Evolutionary conservation across 768 basidiomycete genomes (phyloP).

Genomic region (Panellus pusillus): DNA sequence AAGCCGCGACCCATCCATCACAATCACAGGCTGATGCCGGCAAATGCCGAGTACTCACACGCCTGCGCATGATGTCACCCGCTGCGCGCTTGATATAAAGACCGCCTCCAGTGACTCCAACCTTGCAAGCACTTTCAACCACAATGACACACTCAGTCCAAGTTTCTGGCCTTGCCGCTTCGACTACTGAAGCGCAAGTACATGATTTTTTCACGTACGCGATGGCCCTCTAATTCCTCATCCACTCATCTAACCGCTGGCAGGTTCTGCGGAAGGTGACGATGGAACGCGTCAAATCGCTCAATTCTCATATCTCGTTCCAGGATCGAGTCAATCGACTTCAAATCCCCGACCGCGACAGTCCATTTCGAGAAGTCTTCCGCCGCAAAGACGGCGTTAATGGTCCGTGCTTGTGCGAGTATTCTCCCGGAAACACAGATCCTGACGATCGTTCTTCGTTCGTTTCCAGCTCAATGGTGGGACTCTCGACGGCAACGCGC

Average conservation of each 20-base stretch:
- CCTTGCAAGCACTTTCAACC: no score
- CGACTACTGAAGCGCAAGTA: conserved; percentile 56
- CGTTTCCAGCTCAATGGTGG: conserved; percentile 65
- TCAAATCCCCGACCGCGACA: conserved; percentile 53
- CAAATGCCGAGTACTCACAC: no score
- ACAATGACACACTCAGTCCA: conserved; percentile 48
- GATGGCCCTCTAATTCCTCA: not conserved
- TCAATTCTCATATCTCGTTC: conserved; percentile 5
- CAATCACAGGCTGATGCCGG: no score
- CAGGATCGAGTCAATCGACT: conserved; percentile 70
- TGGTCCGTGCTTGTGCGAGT: conserved; percentile 43
- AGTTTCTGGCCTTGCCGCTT: conserved; percentile 26
- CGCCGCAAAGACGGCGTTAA: conserved; percentile 83
- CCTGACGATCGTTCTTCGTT: no score
- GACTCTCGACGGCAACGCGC: conserved; percentile 66
- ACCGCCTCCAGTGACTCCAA: no score
- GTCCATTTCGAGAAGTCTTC: conserved; percentile 83
- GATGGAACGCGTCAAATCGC: not conserved
- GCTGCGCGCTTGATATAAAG: no score
- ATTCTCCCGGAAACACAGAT: no score
- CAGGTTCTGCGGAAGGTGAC: conserved; percentile 88
- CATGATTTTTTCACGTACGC: conserved; percentile 80
- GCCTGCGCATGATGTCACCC: no score
- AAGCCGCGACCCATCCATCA: no score
- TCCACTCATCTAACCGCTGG: conserved; percentile 12